Conservation (phyloP, 177 flowering plant genomes). For the Vitis hybrid region DNA sequence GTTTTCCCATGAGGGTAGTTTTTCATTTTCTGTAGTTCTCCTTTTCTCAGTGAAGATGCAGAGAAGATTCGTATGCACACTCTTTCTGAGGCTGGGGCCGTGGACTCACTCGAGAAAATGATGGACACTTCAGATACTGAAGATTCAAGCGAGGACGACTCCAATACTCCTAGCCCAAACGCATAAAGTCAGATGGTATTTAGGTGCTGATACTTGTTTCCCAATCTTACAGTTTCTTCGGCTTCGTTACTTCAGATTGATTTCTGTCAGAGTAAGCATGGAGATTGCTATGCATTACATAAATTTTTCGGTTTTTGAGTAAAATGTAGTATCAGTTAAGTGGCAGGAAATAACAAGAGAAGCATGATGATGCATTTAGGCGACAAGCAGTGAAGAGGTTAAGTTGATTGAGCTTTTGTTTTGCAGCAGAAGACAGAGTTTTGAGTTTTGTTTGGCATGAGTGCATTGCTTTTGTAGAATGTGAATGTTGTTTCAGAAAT, state of each 20-base stretch:
- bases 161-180: conserved; percentile 6
- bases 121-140: conserved; percentile 52
- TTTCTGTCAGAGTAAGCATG: background rate
- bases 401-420: background rate
- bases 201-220: background rate
- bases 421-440: background rate
- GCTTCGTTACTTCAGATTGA: background rate
- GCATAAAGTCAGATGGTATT: background rate
- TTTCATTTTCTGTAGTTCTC: background rate
- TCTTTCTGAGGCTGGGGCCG: conserved; percentile 70
- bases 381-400: background rate
- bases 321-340: background rate
- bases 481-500: background rate
- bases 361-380: background rate
- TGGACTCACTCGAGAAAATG: conserved; percentile 84
- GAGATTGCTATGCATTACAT: no score
- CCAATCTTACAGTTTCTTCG: background rate
- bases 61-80: conserved; percentile 70
- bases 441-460: background rate
- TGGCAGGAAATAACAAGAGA: background rate
- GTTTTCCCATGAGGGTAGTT: no score
- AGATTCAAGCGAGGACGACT: conserved; percentile 26
- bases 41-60: conserved; percentile 76
- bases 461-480: background rate
- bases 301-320: no score